Evolutionary conservation across 257 asterid genomes (phyloP), one percentile per base, ranked within the genome.

Genomic region (Prunella vulgaris): DNA sequence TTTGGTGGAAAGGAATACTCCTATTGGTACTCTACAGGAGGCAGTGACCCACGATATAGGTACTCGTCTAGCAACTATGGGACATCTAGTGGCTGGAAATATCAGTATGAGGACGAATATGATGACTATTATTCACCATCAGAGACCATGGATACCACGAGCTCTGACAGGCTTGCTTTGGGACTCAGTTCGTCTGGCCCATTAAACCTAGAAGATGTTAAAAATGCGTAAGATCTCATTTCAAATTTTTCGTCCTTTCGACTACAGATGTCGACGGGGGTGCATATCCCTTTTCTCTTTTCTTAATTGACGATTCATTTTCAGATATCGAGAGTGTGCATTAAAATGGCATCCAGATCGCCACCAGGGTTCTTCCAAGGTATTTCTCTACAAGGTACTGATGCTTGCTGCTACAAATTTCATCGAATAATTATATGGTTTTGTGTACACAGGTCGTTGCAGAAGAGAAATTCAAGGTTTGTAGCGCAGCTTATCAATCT

Each of bases 341-440:
- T 74, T 94, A 68, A 90, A 89, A 84, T 94, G 97, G 99, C 99
- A 94, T 79, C 99, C 99, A 14, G 99, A 94, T 78, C 96, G 99
- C 37, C 99, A 90, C 82, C 90, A 85, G 74, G 96, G 96, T 70
- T 75, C 97, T 73, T 84, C 87, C 73, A 93, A 93, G 98, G 98
- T 93, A 84, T 72, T 62, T 37, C 4, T 24, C 12, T 38, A 17
- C n/a, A 44, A 40, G 48, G 13, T 2, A 44, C 10, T 53, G 66
- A 37, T 28, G 37, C 61, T 44, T 10, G 52, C 64, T 40, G 52
- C 68, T 57, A 18, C 60, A 20, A 37, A 32, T 22, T 32, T 52
- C 63, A 12, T 14, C 18, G 4, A 13, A 74, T 25, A 20, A 35
- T 5, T 38, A 6, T 15, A 13, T 7, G 18, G 52, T 49, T 21